Conservation (phyloP, 225 moss, liverwort and hornwort genomes). For the Asterella californica region DNA sequence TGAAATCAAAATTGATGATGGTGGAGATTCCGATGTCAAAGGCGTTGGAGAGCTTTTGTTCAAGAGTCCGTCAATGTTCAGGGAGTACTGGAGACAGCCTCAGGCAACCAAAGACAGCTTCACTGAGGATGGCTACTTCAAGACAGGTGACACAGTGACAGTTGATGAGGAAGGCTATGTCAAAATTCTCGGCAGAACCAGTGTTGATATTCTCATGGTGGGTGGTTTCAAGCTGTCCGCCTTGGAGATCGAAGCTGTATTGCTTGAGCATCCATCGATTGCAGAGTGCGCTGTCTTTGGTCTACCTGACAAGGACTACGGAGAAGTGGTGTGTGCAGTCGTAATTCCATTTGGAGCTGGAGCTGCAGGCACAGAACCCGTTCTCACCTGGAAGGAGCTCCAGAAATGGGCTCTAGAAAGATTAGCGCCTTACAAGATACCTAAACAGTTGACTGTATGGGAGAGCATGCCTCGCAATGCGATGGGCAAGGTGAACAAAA, state of each 20-base stretch:
- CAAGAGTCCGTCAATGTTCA: constrained; percentile 84
- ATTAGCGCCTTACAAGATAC: constrained; percentile 80
- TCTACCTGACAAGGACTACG: constrained; percentile 66
- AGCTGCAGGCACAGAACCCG: constrained; percentile 44
- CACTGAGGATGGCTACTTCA: constrained; percentile 71
- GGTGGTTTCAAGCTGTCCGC: constrained; percentile 87
- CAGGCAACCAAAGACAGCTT: constrained; percentile 70
- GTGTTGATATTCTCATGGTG: constrained; percentile 88
- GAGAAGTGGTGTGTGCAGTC: constrained; percentile 63
- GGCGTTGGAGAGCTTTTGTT: constrained; percentile 70
- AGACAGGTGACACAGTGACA: constrained; percentile 76
- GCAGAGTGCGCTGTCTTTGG: constrained; percentile 83
- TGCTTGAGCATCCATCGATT: constrained; percentile 79
- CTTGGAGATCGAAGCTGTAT: constrained; percentile 82
- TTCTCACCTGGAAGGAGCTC: constrained; percentile 53
- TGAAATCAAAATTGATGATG: constrained; percentile 56
- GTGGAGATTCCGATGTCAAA: constrained; percentile 39
- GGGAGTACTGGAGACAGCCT: constrained; percentile 79
- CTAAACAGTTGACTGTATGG: constrained; percentile 61
- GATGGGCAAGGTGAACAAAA: constrained; percentile 67
- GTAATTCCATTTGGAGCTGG: constrained; percentile 51
- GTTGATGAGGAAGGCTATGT: constrained; percentile 57
- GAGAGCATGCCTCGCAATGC: constrained; percentile 69
- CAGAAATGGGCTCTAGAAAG: constrained; percentile 54
- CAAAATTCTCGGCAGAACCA: constrained; percentile 87